These are phyloP conservation scores for Pythium grandisporangium DNA, from an alignment of 352 stramenopile genomes.

Conservation along the genomic window DNA sequence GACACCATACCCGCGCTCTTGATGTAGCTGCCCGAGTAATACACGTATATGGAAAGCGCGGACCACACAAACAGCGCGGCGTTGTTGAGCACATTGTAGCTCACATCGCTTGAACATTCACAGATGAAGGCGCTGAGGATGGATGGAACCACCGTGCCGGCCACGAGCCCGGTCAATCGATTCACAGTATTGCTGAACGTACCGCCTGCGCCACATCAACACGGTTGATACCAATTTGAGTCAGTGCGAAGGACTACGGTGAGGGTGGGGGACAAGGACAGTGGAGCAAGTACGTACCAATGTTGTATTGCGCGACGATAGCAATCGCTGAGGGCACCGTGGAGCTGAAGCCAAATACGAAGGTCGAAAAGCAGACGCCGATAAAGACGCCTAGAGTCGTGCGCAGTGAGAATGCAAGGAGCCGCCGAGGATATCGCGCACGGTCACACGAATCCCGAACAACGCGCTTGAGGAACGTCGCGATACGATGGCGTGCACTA, in stretches of 20 bases:
- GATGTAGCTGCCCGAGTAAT: slow-evolving; percentile 48
- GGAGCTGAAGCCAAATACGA: slow-evolving; percentile 63
- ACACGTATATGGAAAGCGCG: slow-evolving; percentile 60
- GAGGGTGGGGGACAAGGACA: too few species aligned
- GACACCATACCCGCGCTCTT: slow-evolving; percentile 53
- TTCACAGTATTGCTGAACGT: slow-evolving; percentile 67
- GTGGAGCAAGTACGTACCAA: too few species aligned
- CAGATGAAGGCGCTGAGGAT: slow-evolving; percentile 69
- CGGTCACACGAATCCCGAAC: slow-evolving; percentile 23
- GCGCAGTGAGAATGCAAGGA: slow-evolving; percentile 49
- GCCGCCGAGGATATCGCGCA: slow-evolving; percentile 28
- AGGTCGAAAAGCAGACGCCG: slow-evolving; percentile 49
- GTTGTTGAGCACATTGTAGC: slow-evolving; percentile 58
- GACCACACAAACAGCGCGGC: slow-evolving; percentile 53
- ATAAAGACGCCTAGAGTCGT: slow-evolving; percentile 55
- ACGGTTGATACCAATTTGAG: too few species aligned
- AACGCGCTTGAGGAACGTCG: slow-evolving; percentile 38
- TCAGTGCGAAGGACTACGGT: too few species aligned
- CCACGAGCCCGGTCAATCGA: slow-evolving; percentile 51
- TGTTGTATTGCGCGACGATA: slow-evolving; percentile 58
- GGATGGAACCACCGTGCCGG: slow-evolving; percentile 59
- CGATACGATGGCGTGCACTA: slow-evolving; percentile 29
- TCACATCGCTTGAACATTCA: slow-evolving; percentile 22
- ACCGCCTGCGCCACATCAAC: too few species aligned
- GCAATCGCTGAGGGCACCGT: slow-evolving; percentile 59